Evolutionary conservation across 352 stramenopile species (phyloP).

Genomic region (Hyphochytrium catenoides): DNA sequence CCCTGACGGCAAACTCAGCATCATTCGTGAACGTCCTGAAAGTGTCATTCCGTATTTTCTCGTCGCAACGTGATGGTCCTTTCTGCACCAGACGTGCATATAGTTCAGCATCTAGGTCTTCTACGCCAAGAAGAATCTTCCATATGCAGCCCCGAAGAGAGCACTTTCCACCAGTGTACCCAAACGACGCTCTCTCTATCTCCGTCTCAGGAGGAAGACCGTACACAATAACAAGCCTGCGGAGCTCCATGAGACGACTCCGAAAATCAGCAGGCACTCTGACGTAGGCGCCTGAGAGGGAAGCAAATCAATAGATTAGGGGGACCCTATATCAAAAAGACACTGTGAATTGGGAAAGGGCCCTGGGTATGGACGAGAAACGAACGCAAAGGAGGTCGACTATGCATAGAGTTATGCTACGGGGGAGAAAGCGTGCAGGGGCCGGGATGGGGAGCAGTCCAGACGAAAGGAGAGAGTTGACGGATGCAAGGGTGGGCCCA

Average conservation of each 20-base stretch:
- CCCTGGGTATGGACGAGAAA: too few species aligned
- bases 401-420: too few species aligned
- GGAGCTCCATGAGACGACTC: slow-evolving; percentile 53
- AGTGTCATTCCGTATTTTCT: slow-evolving; percentile 70
- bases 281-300: too few species aligned
- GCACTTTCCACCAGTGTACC: slow-evolving; percentile 9
- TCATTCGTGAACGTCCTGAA: slow-evolving; percentile 70
- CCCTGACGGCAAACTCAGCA: slow-evolving; percentile 51
- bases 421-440: too few species aligned
- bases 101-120: slow-evolving; percentile 22
- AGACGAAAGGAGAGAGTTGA: too few species aligned
- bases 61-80: slow-evolving; percentile 48
- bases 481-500: too few species aligned
- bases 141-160: slow-evolving; percentile 57
- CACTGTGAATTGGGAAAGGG: too few species aligned
- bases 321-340: too few species aligned
- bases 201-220: slow-evolving; percentile 19
- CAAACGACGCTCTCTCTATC: neutral
- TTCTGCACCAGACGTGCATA: slow-evolving; percentile 39
- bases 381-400: too few species aligned
- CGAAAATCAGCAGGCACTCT: too few species aligned
- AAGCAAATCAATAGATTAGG: too few species aligned
- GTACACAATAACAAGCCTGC: slow-evolving; percentile 46
- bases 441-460: too few species aligned
- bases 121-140: slow-evolving; percentile 60